Evolutionary conservation across 2,329 filamentous ascomycete genomes (phyloP), one percentile per base, ranked within the genome.

Genomic region (Colletotrichum salicis): DNA sequence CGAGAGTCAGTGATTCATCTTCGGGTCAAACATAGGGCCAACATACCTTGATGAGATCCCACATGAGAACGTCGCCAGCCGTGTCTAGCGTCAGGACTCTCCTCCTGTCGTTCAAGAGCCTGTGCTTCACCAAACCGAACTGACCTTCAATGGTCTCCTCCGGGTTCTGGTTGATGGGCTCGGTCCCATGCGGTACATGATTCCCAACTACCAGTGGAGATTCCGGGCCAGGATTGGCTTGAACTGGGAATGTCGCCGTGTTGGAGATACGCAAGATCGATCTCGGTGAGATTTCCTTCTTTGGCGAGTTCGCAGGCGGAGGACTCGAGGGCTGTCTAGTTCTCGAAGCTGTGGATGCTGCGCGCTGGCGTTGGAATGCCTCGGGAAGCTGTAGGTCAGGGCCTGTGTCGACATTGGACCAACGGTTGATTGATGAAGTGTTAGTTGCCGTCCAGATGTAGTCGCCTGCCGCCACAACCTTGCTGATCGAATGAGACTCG

Each of bases 111-210:
- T 97, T 98, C 72, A 99, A 86, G 76, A 98, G 88, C 77, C 93
- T 92, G 80, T 98, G 94, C 82, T 98, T 99, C 73, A 98, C 94
- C 64, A 99, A 84, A 11, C 96, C 96, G 82, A 97, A 96, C 78
- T 98, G 95, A 1, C 96, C 96, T 82, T 98, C 95, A 59, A 99
- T 96, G 0, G 93, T 94, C 79, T 96, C 94, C 74, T 92, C 90
- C 1, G 93, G 92, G 65, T 91, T 80, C 64, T 90, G 85, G 76
- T 93, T 88, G 62, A 94, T 87, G 1, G 94, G 93, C 64, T 92
- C 77, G 12, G 45, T 71, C 29, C 83, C 64, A 24, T 71, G 69
- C 1, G 67, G 61, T 4, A 54, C 60, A 29, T 61, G 78, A 22
- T 37, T 54, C 1, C 54, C 69, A n/a, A 51, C 45, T 55, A 86